Evolutionary conservation across 2,329 filamentous ascomycete genomes (phyloP).

Genomic region (Chaetothyriales sp.): DNA sequence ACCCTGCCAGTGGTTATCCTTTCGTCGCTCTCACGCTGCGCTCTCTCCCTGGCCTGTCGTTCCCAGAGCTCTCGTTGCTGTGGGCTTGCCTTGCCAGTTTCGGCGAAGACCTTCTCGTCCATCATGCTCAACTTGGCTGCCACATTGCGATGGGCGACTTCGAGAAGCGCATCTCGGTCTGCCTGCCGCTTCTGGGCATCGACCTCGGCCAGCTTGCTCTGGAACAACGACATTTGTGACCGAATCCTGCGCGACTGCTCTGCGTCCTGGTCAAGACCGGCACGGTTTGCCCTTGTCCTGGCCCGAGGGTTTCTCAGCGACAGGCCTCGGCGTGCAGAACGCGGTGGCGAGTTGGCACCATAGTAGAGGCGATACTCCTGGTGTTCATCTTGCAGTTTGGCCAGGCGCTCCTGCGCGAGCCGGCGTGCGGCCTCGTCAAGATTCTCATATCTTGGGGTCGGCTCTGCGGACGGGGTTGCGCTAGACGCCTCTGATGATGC

Average conservation of each 20-base stretch:
- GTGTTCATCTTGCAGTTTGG: slow-evolving; percentile 62
- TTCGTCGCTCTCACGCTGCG: slow-evolving; percentile 47
- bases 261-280: slow-evolving; percentile 48
- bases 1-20: slow-evolving; percentile 43
- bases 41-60: slow-evolving; percentile 54
- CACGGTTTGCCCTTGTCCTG: slow-evolving; percentile 38
- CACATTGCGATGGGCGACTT: slow-evolving; percentile 75
- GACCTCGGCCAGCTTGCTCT: slow-evolving; percentile 49
- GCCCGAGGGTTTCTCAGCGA: slow-evolving; percentile 45
- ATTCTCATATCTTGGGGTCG: slow-evolving; percentile 26
- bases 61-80: slow-evolving; percentile 65
- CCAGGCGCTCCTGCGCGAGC: slow-evolving; percentile 66
- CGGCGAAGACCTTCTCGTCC: slow-evolving; percentile 62
- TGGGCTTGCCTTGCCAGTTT: slow-evolving; percentile 57
- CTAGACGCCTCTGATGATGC: slow-evolving; percentile 15
- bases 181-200: slow-evolving; percentile 58
- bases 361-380: slow-evolving; percentile 63
- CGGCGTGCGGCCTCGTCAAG: slow-evolving; percentile 79
- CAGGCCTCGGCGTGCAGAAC: slow-evolving; percentile 36
- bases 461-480: slow-evolving; percentile 1
- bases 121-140: slow-evolving; percentile 60
- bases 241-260: slow-evolving; percentile 57
- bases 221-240: slow-evolving; percentile 65
- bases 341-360: slow-evolving; percentile 40
- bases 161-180: slow-evolving; percentile 61